A percentile compares a stretch with the other conserved stretches of the same genome.
These are phyloP conservation scores for Jamesozyma piceae DNA, from an alignment of 805 yeast species.

Conservation along the genomic window DNA sequence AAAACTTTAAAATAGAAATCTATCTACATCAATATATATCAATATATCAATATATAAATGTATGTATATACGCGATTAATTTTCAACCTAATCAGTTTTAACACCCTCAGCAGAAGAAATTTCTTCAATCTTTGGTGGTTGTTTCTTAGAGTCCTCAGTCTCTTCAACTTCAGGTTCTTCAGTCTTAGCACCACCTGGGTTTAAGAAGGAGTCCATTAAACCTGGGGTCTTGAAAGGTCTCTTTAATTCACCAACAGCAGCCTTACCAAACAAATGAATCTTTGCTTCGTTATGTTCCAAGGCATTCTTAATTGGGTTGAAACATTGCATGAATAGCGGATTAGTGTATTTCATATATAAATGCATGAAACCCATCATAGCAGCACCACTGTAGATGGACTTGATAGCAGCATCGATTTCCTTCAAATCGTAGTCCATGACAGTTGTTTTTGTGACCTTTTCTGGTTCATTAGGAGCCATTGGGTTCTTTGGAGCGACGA, in stretches of 20 bases:
- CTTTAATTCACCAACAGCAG: slow-evolving; percentile 83
- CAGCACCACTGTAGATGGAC: slow-evolving; percentile 77
- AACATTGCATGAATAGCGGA: slow-evolving; percentile 89
- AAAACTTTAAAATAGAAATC: too few relatives aligned
- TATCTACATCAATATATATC: too few relatives aligned
- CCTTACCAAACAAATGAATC: slow-evolving; percentile 75
- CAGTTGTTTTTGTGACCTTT: slow-evolving; percentile 86
- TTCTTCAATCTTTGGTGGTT: slow-evolving; percentile 11
- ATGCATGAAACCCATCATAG: slow-evolving; percentile 99
- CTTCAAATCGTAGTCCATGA: slow-evolving; percentile 84
- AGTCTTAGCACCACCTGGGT: slow-evolving; percentile 1
- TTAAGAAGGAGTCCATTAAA: slow-evolving; percentile 47
- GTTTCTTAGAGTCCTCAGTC: not conserved
- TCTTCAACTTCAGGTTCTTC: not conserved
- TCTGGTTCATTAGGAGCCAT: slow-evolving; percentile 67
- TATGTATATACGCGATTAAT: not conserved
- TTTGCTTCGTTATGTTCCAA: slow-evolving; percentile 83
- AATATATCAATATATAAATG: not conserved
- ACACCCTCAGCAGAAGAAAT: slow-evolving; percentile 4
- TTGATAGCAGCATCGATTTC: slow-evolving; percentile 75
- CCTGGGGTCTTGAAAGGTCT: slow-evolving; percentile 93
- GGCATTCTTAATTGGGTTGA: slow-evolving; percentile 82
- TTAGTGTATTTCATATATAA: slow-evolving; percentile 94
- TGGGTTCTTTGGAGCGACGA: slow-evolving; percentile 74
- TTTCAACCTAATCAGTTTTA: slow-evolving; percentile 4